A percentile compares a stretch with the other conserved stretches of the same genome.
Evolutionary conservation across 129 eudicot genomes (phyloP).

Genomic region (Scalesia atractyloides): DNA sequence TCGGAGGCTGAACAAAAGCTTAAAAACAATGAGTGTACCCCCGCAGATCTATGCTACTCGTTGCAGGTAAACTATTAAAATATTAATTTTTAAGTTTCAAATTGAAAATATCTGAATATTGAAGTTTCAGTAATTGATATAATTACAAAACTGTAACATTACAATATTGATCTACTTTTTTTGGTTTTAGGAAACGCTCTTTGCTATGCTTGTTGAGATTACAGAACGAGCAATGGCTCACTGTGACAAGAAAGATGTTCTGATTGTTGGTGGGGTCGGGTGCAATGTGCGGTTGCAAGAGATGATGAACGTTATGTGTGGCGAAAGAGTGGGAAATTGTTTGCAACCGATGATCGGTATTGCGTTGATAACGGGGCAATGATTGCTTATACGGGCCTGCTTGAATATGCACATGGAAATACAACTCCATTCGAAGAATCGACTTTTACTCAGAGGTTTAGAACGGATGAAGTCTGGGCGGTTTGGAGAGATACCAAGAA

Average conservation of each 20-base stretch:
- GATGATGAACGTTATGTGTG: slow-evolving; percentile 92
- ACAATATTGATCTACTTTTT: neutral
- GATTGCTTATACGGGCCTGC: slow-evolving; percentile 98
- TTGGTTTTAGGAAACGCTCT: slow-evolving; percentile 72
- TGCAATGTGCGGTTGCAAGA: slow-evolving; percentile 90
- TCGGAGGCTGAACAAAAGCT: slow-evolving; percentile 85
- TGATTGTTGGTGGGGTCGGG: slow-evolving; percentile 93
- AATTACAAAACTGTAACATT: neutral
- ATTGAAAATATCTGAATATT: too few relatives aligned
- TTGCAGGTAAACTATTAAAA: slow-evolving; percentile 58
- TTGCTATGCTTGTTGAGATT: slow-evolving; percentile 98
- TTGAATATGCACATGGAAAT: slow-evolving; percentile 72
- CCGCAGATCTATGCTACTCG: slow-evolving; percentile 96
- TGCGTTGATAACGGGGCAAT: slow-evolving; percentile 96
- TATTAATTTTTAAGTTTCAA: neutral
- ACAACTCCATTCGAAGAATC: slow-evolving; percentile 81
- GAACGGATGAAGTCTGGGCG: slow-evolving; percentile 96
- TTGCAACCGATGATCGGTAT: slow-evolving; percentile 88
- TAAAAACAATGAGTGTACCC: slow-evolving; percentile 83
- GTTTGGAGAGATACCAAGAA: slow-evolving; percentile 67
- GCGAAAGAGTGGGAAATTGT: slow-evolving; percentile 83
- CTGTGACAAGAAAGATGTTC: slow-evolving; percentile 84
- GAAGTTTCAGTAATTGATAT: neutral
- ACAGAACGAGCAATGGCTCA: slow-evolving; percentile 99
- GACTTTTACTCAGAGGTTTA: slow-evolving; percentile 89